These are phyloP conservation scores for Tolypocladium ovalisporum DNA, from an alignment of 2,329 filamentous ascomycete genomes.

Conservation along the genomic window DNA sequence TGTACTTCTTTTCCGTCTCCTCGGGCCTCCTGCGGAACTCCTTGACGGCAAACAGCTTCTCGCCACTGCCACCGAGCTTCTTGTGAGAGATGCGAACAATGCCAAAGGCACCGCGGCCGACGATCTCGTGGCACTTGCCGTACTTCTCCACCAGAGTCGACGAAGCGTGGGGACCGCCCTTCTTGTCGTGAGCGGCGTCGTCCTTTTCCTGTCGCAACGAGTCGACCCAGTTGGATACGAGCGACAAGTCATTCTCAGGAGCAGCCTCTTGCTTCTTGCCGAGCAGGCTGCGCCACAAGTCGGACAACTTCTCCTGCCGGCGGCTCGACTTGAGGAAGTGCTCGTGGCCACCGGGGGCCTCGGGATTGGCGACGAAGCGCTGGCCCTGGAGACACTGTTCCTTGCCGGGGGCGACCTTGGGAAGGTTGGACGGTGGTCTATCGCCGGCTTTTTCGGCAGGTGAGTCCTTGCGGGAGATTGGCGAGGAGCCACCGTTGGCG, in stretches of 20 bases:
- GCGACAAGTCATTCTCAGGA: constrained; percentile 71
- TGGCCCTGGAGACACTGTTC: constrained; percentile 30
- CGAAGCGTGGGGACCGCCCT: constrained; percentile 60
- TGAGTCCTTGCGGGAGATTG: constrained; percentile 33
- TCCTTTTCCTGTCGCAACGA: constrained; percentile 84
- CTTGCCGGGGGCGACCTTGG: constrained; percentile 17
- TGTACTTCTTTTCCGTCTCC: constrained; percentile 94
- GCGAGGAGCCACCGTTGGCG: constrained; percentile 21
- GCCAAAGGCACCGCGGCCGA: constrained; percentile 91
- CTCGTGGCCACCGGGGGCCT: constrained; percentile 60
- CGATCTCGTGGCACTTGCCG: constrained; percentile 94
- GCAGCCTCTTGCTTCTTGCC: constrained; percentile 70
- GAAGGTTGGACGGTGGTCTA: constrained; percentile 14
- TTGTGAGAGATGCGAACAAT: constrained; percentile 98
- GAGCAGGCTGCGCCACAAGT: constrained; percentile 80
- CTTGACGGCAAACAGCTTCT: constrained; percentile 95
- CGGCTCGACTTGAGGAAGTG: constrained; percentile 84
- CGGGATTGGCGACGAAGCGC: constrained; percentile 40
- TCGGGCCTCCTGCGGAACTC: constrained; percentile 92
- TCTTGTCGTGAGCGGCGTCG: constrained; percentile 64
- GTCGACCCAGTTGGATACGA: constrained; percentile 95
- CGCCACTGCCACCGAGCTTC: constrained; percentile 67
- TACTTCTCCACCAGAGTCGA: constrained; percentile 85
- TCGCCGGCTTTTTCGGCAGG: constrained; percentile 15
- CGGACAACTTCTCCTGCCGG: constrained; percentile 87